These are phyloP conservation scores for Fraxinus cuspidata DNA, from an alignment of 257 asterid species.

Conservation along the genomic window DNA sequence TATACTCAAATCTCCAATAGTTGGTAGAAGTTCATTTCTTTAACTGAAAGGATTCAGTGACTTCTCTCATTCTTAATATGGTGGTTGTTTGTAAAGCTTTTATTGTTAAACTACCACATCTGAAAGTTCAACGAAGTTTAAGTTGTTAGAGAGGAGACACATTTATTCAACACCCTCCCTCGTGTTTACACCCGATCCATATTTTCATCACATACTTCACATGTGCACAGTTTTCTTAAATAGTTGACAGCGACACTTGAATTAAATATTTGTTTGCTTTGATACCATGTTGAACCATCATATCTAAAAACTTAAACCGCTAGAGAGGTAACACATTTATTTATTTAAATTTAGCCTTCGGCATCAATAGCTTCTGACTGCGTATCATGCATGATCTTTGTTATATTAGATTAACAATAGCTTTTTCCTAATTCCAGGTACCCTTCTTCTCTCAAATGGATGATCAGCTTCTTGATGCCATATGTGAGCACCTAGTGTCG, in stretches of 20 bases:
- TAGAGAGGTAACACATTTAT: background rate
- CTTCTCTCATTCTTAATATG: background rate
- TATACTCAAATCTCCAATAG: background rate
- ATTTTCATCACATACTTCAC: background rate
- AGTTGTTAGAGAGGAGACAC: background rate
- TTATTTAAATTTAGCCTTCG: background rate
- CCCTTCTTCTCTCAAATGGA: conserved; percentile 91
- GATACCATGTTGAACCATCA: background rate
- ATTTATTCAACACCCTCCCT: background rate
- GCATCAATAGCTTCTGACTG: background rate
- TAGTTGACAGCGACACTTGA: too few species aligned
- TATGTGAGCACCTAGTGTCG: conserved; percentile 80
- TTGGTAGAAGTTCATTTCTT: background rate
- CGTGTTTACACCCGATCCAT: too few species aligned
- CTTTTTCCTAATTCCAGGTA: conserved; percentile 53
- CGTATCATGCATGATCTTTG: background rate
- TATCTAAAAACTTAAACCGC: background rate
- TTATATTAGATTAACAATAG: background rate
- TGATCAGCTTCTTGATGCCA: conserved; percentile 75
- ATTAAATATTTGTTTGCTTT: too few species aligned
- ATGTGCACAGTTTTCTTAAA: background rate
- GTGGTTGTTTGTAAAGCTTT: background rate
- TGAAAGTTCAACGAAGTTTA: background rate
- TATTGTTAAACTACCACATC: background rate
- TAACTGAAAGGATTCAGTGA: background rate